A percentile compares a stretch with the other conserved stretches of the same genome.
These are phyloP conservation scores for Ramalina intermedia DNA, from an alignment of 495 filamentous ascomycete species.

Conservation along the genomic window DNA sequence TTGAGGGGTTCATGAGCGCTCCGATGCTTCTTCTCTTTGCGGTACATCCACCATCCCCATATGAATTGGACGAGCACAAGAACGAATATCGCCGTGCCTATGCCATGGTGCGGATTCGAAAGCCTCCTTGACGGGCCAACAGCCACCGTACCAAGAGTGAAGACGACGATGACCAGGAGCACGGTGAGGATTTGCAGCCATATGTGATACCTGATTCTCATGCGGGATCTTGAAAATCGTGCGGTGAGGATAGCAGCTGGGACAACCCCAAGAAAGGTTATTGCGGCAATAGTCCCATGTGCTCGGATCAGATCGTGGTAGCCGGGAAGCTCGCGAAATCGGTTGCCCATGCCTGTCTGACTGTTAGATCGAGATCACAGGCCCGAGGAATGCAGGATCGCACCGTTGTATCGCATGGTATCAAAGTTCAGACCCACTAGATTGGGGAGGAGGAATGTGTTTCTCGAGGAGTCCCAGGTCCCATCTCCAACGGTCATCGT, in stretches of 20 bases:
- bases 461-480: slow-evolving; percentile 73
- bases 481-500: slow-evolving; percentile 81
- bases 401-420: slow-evolving; percentile 94
- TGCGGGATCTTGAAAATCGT: slow-evolving; percentile 55
- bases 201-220: slow-evolving; percentile 62
- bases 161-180: slow-evolving; percentile 52
- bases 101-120: slow-evolving; percentile 90
- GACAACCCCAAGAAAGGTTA: slow-evolving; percentile 76
- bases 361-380: slow-evolving; percentile 11
- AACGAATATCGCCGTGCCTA: slow-evolving; percentile 80
- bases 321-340: slow-evolving; percentile 57
- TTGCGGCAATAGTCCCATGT: slow-evolving; percentile 73
- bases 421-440: slow-evolving; percentile 76
- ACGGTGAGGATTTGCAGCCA: slow-evolving; percentile 77
- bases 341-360: slow-evolving; percentile 70
- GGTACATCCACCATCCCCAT: slow-evolving; percentile 58
- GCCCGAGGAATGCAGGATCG: slow-evolving; percentile 1
- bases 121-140: slow-evolving; percentile 62
- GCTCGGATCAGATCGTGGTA: slow-evolving; percentile 70
- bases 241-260: slow-evolving; percentile 64
- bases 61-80: slow-evolving; percentile 68
- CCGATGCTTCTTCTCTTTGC: slow-evolving; percentile 44
- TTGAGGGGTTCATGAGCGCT: slow-evolving; percentile 46
- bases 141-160: slow-evolving; percentile 66
- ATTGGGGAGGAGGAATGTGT: slow-evolving; percentile 81